These are phyloP conservation scores for Crepidotus variabilis DNA, from an alignment of 768 basidiomycete species.

Conservation along the genomic window DNA sequence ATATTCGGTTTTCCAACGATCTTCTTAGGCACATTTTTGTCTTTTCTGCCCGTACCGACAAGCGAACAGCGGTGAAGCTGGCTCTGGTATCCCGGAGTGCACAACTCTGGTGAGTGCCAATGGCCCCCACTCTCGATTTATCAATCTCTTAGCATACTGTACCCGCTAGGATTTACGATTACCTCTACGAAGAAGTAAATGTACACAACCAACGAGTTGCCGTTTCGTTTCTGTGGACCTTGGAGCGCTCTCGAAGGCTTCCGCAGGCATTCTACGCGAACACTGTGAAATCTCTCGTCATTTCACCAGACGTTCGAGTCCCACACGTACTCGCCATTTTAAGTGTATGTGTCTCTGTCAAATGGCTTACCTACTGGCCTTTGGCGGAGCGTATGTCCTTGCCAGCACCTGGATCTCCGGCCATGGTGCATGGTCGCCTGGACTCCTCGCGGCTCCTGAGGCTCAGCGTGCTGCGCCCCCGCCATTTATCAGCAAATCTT, in stretches of 20 bases:
- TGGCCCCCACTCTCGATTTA: not conserved
- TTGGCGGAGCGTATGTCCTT: conserved; percentile 14
- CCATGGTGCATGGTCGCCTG: not conserved
- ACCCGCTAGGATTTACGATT: conserved; percentile 29
- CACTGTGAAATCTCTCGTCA: conserved; percentile 31
- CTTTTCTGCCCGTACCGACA: conserved; percentile 25
- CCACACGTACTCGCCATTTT: conserved; percentile 27
- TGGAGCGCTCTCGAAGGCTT: conserved; percentile 30
- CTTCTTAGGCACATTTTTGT: conserved; percentile 33
- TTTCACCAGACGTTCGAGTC: conserved; percentile 30
- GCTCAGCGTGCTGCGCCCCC: conserved; percentile 15
- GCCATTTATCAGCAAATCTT: conserved; percentile 23
- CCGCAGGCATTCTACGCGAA: conserved; percentile 29
- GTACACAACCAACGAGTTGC: conserved; percentile 28
- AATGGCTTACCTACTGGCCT: conserved; percentile 34
- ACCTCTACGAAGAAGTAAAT: conserved; percentile 31
- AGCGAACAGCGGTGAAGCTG: conserved; percentile 26
- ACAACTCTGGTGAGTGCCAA: conserved; percentile 27
- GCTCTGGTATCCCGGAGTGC: conserved; percentile 26
- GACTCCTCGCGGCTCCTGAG: conserved; percentile 4
- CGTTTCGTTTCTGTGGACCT: conserved; percentile 33
- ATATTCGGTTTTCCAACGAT: not conserved
- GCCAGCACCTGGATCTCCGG: conserved; percentile 5
- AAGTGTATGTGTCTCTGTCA: conserved; percentile 29
- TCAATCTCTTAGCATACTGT: conserved; percentile 1